phyloP scores from a whole-genome alignment of 164 flowering plant species.

The Sextonia rubra region DNA sequence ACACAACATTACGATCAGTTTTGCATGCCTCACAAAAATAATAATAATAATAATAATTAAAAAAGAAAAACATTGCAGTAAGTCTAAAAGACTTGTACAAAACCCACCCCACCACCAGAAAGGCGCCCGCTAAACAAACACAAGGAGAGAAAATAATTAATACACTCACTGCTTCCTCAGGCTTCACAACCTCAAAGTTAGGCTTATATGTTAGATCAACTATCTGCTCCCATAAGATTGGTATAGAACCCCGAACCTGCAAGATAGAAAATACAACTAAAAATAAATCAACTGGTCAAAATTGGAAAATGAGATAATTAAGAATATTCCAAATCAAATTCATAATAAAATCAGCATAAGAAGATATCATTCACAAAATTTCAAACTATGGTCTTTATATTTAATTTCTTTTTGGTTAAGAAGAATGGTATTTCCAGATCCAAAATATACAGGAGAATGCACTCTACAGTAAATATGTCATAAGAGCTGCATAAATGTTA shows the following conservation, averaged over 20 bases:
- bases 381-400: no score
- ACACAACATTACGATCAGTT: not conserved
- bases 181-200: constrained; percentile 75
- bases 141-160: not conserved
- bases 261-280: constrained; percentile 10
- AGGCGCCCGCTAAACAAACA: not conserved
- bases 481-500: no score
- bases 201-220: constrained; percentile 97
- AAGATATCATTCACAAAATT: not conserved
- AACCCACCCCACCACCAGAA: not conserved
- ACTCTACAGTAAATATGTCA: no score
- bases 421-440: no score
- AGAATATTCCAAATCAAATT: not conserved
- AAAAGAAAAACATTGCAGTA: not conserved
- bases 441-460: no score
- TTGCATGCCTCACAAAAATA: not conserved
- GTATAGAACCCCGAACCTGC: constrained; percentile 95
- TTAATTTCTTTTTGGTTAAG: no score
- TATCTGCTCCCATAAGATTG: constrained; percentile 90
- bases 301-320: not conserved
- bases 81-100: not conserved
- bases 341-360: not conserved
- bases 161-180: constrained; percentile 86
- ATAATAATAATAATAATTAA: no score
- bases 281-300: not conserved